These are phyloP conservation scores for Helicostylum pulchrum DNA, from an alignment of 192 early-diverging fungal genomes.

Conservation along the genomic window DNA sequence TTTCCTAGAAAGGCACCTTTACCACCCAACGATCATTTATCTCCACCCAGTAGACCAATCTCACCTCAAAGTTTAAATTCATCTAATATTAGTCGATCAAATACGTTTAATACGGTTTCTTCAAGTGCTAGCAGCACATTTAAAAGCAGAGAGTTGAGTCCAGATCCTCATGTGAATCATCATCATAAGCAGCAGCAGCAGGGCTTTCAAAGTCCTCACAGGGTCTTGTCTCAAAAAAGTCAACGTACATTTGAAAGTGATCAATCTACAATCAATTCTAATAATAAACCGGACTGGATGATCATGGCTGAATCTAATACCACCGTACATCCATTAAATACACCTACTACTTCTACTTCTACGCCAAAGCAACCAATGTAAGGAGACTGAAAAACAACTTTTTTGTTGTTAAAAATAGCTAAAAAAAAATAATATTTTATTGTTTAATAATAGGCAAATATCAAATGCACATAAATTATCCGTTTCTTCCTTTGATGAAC, in stretches of 20 bases:
- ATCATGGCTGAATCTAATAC: not conserved
- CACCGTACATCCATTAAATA: not conserved
- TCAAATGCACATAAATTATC: conserved; percentile 13
- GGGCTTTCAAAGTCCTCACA: conserved; percentile 9
- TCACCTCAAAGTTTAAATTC: conserved; percentile 25
- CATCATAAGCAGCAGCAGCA: too few species aligned
- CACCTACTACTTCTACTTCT: not conserved
- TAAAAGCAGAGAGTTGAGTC: conserved; percentile 6
- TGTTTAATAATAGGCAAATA: not conserved
- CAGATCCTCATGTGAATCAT: not conserved
- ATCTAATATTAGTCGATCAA: conserved; percentile 26
- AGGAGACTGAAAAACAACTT: not conserved
- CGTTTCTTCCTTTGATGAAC: conserved; percentile 11
- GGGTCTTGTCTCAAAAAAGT: conserved; percentile 13
- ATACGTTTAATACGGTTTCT: conserved; percentile 31
- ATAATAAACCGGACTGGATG: not conserved
- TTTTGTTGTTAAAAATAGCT: too few species aligned
- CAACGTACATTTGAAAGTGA: conserved; percentile 10
- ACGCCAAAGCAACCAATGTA: not conserved
- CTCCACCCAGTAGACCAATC: conserved; percentile 10
- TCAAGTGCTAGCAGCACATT: conserved; percentile 4
- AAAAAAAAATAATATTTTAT: too few species aligned
- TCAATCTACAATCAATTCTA: not conserved
- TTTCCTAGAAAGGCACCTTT: conserved; percentile 33
- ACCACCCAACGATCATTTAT: conserved; percentile 15